Evolutionary conservation across 2,329 filamentous ascomycete species (phyloP).

Genomic region (Phyllosticta citrichinensis): DNA sequence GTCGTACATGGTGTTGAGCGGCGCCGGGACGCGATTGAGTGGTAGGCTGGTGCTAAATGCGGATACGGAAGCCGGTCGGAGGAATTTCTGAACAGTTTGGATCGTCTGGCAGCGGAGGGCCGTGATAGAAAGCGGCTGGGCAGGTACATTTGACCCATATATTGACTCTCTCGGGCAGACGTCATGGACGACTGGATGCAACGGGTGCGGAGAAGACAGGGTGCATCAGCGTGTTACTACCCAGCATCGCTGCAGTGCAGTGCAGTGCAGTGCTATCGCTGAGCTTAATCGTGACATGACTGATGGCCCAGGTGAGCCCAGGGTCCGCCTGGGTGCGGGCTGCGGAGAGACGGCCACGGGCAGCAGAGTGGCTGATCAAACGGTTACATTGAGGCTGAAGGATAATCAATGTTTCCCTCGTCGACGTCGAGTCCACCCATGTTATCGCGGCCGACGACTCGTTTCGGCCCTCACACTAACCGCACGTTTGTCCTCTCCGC

Average conservation of each 20-base stretch:
- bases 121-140: background rate
- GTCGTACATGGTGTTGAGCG: constrained; percentile 8
- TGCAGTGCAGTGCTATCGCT: background rate
- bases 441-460: background rate
- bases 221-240: background rate
- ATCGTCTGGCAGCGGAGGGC: background rate
- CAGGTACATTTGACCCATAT: background rate
- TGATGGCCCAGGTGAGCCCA: background rate
- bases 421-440: background rate
- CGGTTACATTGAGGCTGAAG: constrained; percentile 9
- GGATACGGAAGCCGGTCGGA: background rate
- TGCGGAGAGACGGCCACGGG: background rate
- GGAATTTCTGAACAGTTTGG: background rate
- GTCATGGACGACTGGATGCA: background rate
- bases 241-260: background rate
- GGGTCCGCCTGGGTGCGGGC: constrained; percentile 7
- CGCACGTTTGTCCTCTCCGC: background rate
- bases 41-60: background rate
- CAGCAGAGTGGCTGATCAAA: background rate
- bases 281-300: background rate
- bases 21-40: background rate
- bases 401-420: background rate
- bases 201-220: background rate
- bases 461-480: too few relatives aligned
- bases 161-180: constrained; percentile 1